phyloP scores from a whole-genome alignment of 495 filamentous ascomycete genomes.

The Talaromyces borbonicus region DNA sequence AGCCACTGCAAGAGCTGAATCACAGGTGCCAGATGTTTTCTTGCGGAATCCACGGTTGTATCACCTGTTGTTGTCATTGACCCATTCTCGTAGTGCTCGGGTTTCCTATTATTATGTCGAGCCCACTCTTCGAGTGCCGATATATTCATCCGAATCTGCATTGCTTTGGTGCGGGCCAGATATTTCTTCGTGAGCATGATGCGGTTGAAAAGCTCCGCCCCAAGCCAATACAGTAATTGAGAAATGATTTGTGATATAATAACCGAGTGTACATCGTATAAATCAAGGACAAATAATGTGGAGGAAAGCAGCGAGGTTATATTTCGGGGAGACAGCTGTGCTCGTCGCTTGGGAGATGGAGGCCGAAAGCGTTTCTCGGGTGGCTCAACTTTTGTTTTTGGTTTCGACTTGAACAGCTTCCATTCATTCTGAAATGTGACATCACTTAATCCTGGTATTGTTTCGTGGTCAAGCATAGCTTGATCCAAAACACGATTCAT shows the following conservation, averaged over 20 bases:
- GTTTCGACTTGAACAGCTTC: conserved; percentile 88
- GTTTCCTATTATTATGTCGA: conserved; percentile 79
- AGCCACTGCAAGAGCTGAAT: conserved; percentile 97
- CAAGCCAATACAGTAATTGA: conserved; percentile 93
- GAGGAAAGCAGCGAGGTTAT: conserved; percentile 96
- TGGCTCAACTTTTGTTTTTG: conserved; percentile 74
- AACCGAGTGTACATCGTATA: conserved; percentile 97
- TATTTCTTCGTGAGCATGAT: conserved; percentile 95
- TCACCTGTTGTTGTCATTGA: conserved; percentile 82
- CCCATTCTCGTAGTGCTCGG: conserved; percentile 91
- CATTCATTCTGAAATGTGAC: conserved; percentile 96
- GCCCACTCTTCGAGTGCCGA: conserved; percentile 96
- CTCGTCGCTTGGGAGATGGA: conserved; percentile 87
- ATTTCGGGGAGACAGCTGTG: conserved; percentile 85
- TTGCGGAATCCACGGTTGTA: conserved; percentile 68
- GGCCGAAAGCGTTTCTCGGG: conserved; percentile 88
- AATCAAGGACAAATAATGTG: conserved; percentile 91
- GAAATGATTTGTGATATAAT: conserved; percentile 87
- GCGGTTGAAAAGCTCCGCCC: conserved; percentile 95
- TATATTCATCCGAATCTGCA: conserved; percentile 99
- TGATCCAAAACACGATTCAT: conserved; percentile 92
- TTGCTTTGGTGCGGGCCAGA: conserved; percentile 91
- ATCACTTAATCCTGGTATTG: conserved; percentile 93
- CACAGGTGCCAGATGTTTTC: conserved; percentile 76
- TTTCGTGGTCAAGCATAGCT: conserved; percentile 96